A percentile compares a stretch with the other conserved stretches of the same genome.
Conservation (phyloP, 2,329 filamentous ascomycete genomes). For the Talaromyces atroroseus region DNA sequence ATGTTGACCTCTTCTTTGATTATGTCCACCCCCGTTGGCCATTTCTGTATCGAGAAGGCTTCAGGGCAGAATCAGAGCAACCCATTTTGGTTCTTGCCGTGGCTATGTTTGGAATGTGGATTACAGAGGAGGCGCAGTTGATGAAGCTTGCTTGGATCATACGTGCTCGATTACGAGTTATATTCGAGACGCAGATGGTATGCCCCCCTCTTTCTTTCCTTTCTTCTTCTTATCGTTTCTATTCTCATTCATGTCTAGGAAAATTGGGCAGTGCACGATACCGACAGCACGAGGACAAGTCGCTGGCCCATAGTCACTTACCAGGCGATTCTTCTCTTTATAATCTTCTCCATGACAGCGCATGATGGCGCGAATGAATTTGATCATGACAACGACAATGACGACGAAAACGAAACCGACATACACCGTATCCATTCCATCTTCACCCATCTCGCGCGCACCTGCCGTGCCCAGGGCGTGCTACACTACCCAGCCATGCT, state of each 20-base stretch:
- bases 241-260: not conserved
- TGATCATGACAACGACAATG: not conserved
- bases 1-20: conserved; percentile 22
- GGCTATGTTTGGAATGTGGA: conserved; percentile 25
- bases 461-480: conserved; percentile 24
- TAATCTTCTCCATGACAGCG: conserved; percentile 22
- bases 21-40: conserved; percentile 26
- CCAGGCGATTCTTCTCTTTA: conserved; percentile 28
- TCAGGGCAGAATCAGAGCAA: conserved; percentile 18
- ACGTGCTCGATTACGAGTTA: conserved; percentile 19
- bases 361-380: not conserved
- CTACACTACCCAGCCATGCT: conserved; percentile 27
- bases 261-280: conserved; percentile 2
- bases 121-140: conserved; percentile 15
- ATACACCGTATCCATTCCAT: conserved; percentile 13
- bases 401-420: not conserved
- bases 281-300: conserved; percentile 2
- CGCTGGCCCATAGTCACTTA: conserved; percentile 28
- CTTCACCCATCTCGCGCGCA: conserved; percentile 21
- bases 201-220: no score
- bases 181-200: conserved; percentile 25
- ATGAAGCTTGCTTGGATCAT: conserved; percentile 22
- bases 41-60: conserved; percentile 23
- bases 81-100: conserved; percentile 27
- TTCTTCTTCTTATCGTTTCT: not conserved